Evolutionary conservation across 1,139 yeast species (phyloP), one percentile per base, ranked within the genome.

Genomic region (Zhuliangozyma parablackwelliae): DNA sequence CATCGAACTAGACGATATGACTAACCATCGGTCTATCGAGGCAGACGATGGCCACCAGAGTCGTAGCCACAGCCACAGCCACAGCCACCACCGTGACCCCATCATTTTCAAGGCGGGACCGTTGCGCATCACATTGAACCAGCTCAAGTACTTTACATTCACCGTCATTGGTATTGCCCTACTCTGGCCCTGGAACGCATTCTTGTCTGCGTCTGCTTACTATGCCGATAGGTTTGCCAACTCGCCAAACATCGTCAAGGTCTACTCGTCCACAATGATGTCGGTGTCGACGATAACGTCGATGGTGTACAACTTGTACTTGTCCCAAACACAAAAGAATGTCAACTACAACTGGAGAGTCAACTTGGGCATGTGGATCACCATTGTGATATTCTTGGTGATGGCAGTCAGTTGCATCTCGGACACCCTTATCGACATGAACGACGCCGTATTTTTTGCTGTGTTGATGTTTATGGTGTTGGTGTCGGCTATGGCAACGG

Each of bases 181-280:
- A 28, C 69, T 92, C 30, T 92, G 97, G 97, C 97, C 98, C 0
- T 92, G 97, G 97, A 92, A 92, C 65, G 80, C 95, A 47, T 82
- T 89, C 49, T 63, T 92, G 8, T 81, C 95, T 1, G 96, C 97
- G 0, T 76, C 95, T 0, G 85, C 86, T 5, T 89, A 86, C 59
- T 88, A 88, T 54, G 77, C 78, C 28, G 76, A 75, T 37, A 61
- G 92, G 35, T 82, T 90, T 44, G 64, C 68, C 16, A 70, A 68
- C 26, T 61, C 72, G 10, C 78, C 83, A 0, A 43, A 59, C 1
- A 63, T 87, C 43, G 73, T 81, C 10, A 75, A 73, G 43, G 70
- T 76, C 32, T 87, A 86, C 55, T 76, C 90, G 6, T 82, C 95
- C 21, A 79, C 94, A 0, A 84, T 90, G 83, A 92, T 92, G 97